phyloP scores from a whole-genome alignment of 176 grass and related monocot genomes.

The Aechmea fasciata region DNA sequence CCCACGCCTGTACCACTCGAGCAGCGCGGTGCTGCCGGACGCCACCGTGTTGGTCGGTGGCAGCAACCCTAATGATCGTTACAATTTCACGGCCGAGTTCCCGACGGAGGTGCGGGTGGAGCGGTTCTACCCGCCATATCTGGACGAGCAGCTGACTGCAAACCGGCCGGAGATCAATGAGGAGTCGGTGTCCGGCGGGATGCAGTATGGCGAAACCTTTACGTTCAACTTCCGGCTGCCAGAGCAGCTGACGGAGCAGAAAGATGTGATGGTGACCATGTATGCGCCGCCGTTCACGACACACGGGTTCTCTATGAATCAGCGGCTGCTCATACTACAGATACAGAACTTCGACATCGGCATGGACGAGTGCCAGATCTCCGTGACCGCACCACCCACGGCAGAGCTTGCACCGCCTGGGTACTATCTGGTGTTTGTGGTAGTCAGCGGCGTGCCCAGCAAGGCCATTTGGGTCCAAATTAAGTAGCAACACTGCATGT shows the following conservation, averaged over 20 bases:
- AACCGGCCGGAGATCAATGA: constrained; percentile 35
- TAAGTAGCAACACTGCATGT: background rate
- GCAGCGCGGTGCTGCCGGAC: constrained; percentile 77
- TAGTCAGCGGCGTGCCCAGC: constrained; percentile 53
- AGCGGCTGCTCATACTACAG: constrained; percentile 57
- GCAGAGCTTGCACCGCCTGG: constrained; percentile 51
- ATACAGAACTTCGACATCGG: constrained; percentile 22
- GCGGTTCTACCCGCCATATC: constrained; percentile 63
- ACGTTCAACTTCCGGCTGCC: constrained; percentile 29
- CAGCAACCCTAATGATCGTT: constrained; percentile 65
- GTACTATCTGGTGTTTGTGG: constrained; percentile 59
- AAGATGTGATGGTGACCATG: constrained; percentile 54
- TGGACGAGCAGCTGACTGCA: constrained; percentile 1
- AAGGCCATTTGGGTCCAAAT: constrained; percentile 47
- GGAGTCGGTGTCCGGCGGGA: constrained; percentile 22
- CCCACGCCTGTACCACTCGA: constrained; percentile 77
- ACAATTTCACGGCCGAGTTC: constrained; percentile 67
- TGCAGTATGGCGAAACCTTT: constrained; percentile 44
- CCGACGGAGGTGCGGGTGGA: constrained; percentile 80
- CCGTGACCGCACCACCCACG: constrained; percentile 34
- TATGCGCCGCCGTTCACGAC: constrained; percentile 86
- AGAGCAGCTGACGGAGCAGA: background rate
- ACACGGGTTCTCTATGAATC: constrained; percentile 80
- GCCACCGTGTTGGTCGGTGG: constrained; percentile 69
- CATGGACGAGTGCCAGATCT: constrained; percentile 7